Evolutionary conservation across 2,329 filamentous ascomycete genomes (phyloP).

Genomic region (Colletotrichum sp.): DNA sequence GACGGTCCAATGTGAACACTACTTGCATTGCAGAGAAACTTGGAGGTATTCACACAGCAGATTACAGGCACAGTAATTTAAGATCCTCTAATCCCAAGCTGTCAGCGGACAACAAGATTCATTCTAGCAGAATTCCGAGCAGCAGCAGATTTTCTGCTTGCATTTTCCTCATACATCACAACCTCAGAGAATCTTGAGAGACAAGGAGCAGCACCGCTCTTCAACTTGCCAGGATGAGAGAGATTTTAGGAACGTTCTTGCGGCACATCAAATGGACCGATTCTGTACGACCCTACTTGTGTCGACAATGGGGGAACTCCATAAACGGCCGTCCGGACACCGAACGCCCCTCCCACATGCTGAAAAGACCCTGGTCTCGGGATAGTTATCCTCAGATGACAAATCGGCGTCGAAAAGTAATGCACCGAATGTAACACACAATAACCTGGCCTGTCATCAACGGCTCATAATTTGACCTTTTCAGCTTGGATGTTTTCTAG

Average conservation of each 20-base stretch:
- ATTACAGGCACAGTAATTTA: fast-evolving
- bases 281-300: too few species aligned
- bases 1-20: not conserved
- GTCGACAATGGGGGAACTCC: not conserved
- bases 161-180: too few species aligned
- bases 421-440: fast-evolving
- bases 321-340: not conserved
- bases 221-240: not conserved
- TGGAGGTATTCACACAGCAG: fast-evolving
- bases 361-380: not conserved
- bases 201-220: fast-evolving
- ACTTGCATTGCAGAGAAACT: not conserved
- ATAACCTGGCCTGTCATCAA: not conserved
- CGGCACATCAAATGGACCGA: too few species aligned
- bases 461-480: too few species aligned
- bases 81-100: not conserved
- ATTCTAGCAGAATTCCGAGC: fast-evolving
- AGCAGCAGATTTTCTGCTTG: not conserved
- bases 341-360: not conserved
- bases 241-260: fast-evolving
- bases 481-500: not conserved
- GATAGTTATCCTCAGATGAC: fast-evolving
- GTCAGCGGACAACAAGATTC: not conserved
- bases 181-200: fast-evolving
- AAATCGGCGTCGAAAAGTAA: too few species aligned